Conservation (phyloP, 2,329 filamentous ascomycete species). For the Pseudogymnoascus sp. region DNA sequence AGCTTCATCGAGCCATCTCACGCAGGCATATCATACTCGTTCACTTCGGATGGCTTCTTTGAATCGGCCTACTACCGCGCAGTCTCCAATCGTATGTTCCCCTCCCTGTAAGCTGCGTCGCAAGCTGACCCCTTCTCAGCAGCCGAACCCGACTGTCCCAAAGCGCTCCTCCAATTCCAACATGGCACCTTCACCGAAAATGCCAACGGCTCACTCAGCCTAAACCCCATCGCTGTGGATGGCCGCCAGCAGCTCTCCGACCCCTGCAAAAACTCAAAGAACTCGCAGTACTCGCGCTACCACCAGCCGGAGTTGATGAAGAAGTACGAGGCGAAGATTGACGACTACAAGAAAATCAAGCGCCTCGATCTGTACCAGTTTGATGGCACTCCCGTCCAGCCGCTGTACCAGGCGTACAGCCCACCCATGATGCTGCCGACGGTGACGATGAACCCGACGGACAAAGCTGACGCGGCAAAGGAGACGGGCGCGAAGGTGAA, state of each 20-base stretch:
- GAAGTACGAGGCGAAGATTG: constrained; percentile 37
- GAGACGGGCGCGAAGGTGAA: constrained; percentile 31
- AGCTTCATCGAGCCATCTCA: constrained; percentile 55
- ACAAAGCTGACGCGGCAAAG: constrained; percentile 30
- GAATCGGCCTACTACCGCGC: constrained; percentile 64
- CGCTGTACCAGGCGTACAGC: constrained; percentile 55
- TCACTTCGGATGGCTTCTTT: constrained; percentile 57
- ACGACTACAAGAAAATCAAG: constrained; percentile 51
- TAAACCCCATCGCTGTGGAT: constrained; percentile 55
- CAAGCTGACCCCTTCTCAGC: constrained; percentile 34
- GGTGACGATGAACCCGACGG: constrained; percentile 50
- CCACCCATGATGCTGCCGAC: constrained; percentile 64
- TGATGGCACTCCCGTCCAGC: constrained; percentile 56
- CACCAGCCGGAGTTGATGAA: constrained; percentile 55
- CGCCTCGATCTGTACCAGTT: constrained; percentile 56
- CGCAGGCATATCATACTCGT: constrained; percentile 66
- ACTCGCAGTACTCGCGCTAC: constrained; percentile 54
- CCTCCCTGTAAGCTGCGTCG: background rate
- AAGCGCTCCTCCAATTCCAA: constrained; percentile 63
- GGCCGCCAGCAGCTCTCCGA: constrained; percentile 58
- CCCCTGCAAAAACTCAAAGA: constrained; percentile 46
- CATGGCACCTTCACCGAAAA: constrained; percentile 54
- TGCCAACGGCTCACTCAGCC: constrained; percentile 47
- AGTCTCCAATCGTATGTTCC: constrained; percentile 54
- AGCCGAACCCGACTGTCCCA: constrained; percentile 49